Evolutionary conservation across 148 eudicot species (phyloP).

Genomic region (Spergularia bocconei): DNA sequence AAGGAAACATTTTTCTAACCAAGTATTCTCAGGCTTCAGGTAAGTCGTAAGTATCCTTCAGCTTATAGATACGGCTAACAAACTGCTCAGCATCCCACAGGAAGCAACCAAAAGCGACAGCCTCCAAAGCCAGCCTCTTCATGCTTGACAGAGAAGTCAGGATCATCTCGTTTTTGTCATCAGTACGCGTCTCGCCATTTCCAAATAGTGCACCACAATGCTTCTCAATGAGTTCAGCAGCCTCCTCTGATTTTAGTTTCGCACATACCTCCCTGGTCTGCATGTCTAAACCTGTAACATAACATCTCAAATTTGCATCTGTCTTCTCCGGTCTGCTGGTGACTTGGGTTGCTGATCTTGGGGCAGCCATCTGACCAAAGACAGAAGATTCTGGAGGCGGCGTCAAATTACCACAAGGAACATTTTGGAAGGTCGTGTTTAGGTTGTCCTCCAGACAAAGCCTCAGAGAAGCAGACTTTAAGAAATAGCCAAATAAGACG

Average conservation of each 20-base stretch:
- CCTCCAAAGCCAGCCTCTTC: slow-evolving; percentile 82
- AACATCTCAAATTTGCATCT: slow-evolving; percentile 45
- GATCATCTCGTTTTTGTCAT: slow-evolving; percentile 39
- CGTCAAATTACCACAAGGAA: slow-evolving; percentile 29
- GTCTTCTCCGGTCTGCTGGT: slow-evolving; percentile 27
- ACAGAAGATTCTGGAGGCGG: slow-evolving; percentile 27
- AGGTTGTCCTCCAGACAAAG: slow-evolving; percentile 51
- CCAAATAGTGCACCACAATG: slow-evolving; percentile 70
- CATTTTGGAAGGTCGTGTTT: slow-evolving; percentile 16
- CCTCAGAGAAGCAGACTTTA: slow-evolving; percentile 73
- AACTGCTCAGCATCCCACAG: slow-evolving; percentile 77
- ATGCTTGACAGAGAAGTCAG: slow-evolving; percentile 64
- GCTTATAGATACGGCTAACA: slow-evolving; percentile 51
- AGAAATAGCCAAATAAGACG: slow-evolving; percentile 69
- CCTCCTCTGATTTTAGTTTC: slow-evolving; percentile 56
- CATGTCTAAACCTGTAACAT: slow-evolving; percentile 52
- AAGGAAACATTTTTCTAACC: not conserved
- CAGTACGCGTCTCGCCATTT: slow-evolving; percentile 15
- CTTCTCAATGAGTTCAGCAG: slow-evolving; percentile 46
- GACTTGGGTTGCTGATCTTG: slow-evolving; percentile 35
- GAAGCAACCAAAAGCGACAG: slow-evolving; percentile 82
- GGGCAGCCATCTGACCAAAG: slow-evolving; percentile 28
- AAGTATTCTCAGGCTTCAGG: not conserved
- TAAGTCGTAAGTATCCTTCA: slow-evolving; percentile 35
- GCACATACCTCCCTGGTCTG: slow-evolving; percentile 49